These are phyloP conservation scores for Apiospora malaysiana DNA, from an alignment of 2,329 filamentous ascomycete genomes.

Conservation along the genomic window DNA sequence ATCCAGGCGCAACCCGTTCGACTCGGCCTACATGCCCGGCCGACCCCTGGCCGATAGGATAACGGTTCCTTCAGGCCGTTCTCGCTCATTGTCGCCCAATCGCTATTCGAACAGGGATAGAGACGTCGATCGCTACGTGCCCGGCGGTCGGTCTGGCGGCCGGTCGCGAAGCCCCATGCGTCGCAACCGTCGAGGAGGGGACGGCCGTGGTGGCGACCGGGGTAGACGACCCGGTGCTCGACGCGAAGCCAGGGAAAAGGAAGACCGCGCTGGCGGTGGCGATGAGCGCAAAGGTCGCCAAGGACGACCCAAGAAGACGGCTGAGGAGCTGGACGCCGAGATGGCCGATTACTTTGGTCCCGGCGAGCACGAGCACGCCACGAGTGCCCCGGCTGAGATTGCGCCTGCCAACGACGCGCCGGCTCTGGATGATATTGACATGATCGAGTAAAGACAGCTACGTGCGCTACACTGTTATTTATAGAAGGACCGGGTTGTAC, in stretches of 20 bases:
- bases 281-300: constrained; percentile 52
- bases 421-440: constrained; percentile 67
- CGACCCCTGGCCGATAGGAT: constrained; percentile 67
- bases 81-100: constrained; percentile 65
- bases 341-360: constrained; percentile 91
- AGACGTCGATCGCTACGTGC: constrained; percentile 81
- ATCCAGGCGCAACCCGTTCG: constrained; percentile 61
- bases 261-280: constrained; percentile 47
- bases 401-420: constrained; percentile 34
- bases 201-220: constrained; percentile 34
- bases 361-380: constrained; percentile 39
- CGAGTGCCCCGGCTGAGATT: constrained; percentile 44
- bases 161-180: constrained; percentile 67
- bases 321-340: constrained; percentile 92
- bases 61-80: constrained; percentile 59
- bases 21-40: constrained; percentile 59
- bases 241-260: constrained; percentile 48
- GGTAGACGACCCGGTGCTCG: constrained; percentile 50
- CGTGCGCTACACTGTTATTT: neutral
- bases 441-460: constrained; percentile 63
- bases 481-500: neutral
- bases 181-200: constrained; percentile 51
- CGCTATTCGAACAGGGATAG: constrained; percentile 57
- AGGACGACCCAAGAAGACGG: constrained; percentile 79
- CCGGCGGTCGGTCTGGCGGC: constrained; percentile 56